Conservation (phyloP, 2,329 filamentous ascomycete genomes). For the Penicillium capsulatum region DNA sequence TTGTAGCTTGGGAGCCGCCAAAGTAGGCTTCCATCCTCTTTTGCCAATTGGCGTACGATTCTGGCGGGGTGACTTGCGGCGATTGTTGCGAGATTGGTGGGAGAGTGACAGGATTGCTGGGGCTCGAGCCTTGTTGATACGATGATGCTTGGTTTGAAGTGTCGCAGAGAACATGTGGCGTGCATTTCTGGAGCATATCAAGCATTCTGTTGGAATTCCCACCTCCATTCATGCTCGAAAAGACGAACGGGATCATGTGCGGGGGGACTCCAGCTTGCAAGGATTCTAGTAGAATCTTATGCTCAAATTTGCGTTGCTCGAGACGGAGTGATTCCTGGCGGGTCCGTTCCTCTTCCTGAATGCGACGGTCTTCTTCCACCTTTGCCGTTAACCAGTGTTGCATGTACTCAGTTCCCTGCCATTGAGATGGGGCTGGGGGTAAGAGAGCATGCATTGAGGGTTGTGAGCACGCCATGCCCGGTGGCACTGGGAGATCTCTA, state of each 20-base stretch:
- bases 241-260: slow-evolving; percentile 69
- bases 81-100: too few relatives aligned
- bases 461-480: slow-evolving; percentile 29
- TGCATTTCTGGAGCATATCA: slow-evolving; percentile 4
- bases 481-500: slow-evolving; percentile 22
- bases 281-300: slow-evolving; percentile 67
- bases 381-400: slow-evolving; percentile 67
- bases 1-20: too few relatives aligned
- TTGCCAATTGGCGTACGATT: too few relatives aligned
- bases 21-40: neutral
- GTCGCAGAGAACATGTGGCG: slow-evolving; percentile 2
- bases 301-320: slow-evolving; percentile 69
- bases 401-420: slow-evolving; percentile 64
- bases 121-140: too few relatives aligned
- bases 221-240: slow-evolving; percentile 47
- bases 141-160: neutral
- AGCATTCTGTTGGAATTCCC: neutral
- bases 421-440: slow-evolving; percentile 27
- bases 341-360: slow-evolving; percentile 68
- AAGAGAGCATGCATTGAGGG: slow-evolving; percentile 16
- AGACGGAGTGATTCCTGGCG: slow-evolving; percentile 61
- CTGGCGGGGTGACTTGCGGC: too few relatives aligned
- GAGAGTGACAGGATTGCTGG: too few relatives aligned
- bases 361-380: slow-evolving; percentile 61
- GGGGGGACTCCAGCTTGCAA: slow-evolving; percentile 67